These are phyloP conservation scores for Leishmania gerbilli DNA, from an alignment of 208 protist genomes.

Conservation along the genomic window DNA sequence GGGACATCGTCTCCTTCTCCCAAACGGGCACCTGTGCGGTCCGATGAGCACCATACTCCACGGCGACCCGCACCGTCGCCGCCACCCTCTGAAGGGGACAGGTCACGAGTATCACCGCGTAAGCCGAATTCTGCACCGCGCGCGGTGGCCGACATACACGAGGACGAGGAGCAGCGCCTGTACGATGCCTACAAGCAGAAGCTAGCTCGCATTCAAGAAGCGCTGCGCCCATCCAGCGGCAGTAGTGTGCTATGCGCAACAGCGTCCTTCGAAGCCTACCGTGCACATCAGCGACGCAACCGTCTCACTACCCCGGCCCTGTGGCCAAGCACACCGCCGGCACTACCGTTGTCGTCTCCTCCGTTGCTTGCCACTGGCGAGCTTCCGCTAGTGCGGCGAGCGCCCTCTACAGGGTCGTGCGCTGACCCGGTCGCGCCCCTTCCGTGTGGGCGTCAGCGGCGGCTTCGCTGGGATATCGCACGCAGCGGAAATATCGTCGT, in stretches of 20 bases:
- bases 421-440: not conserved
- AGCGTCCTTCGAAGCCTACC: constrained; percentile 13
- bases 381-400: constrained; percentile 7
- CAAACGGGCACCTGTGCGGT: too few species aligned
- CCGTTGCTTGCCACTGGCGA: not conserved
- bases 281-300: constrained; percentile 18
- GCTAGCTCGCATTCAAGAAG: constrained; percentile 29
- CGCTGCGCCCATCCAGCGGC: constrained; percentile 7
- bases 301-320: constrained; percentile 13
- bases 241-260: not conserved
- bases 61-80: not conserved
- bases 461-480: constrained; percentile 47
- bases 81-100: not conserved
- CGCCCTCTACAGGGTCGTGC: constrained; percentile 2
- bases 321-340: not conserved
- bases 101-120: not conserved
- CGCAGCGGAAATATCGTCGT: constrained; percentile 70
- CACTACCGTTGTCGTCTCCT: not conserved
- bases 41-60: not conserved
- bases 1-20: constrained; percentile 1
- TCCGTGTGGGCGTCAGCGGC: not conserved
- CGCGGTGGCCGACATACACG: not conserved
- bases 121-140: not conserved
- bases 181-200: constrained; percentile 25
- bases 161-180: constrained; percentile 19